These are phyloP conservation scores for Cupressus sempervirens DNA, from an alignment of 75 land plant species.

Conservation along the genomic window DNA sequence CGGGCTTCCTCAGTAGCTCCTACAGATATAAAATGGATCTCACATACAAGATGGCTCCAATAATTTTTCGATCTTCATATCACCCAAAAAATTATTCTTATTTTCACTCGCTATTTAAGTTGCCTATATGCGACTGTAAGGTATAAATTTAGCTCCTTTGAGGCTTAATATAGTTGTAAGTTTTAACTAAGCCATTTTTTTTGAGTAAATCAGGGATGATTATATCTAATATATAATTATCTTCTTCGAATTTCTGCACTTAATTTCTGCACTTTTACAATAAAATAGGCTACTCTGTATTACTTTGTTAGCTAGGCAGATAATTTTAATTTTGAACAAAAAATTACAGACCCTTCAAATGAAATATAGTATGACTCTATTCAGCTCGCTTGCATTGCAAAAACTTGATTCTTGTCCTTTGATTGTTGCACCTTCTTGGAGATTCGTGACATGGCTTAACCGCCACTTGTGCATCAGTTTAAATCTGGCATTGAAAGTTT, in stretches of 20 bases:
- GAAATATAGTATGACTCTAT: background rate
- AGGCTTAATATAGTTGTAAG: background rate
- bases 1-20: background rate
- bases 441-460: too few relatives aligned
- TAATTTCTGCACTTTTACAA: background rate
- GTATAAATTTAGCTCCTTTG: background rate
- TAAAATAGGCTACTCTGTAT: background rate
- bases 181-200: background rate
- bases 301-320: background rate
- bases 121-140: background rate
- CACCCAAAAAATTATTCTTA: background rate
- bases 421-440: too few relatives aligned
- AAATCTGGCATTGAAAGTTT: too few relatives aligned
- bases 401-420: too few relatives aligned
- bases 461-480: too few relatives aligned
- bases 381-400: too few relatives aligned
- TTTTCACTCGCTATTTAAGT: background rate
- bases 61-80: background rate
- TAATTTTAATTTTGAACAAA: background rate
- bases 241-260: background rate
- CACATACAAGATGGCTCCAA: background rate
- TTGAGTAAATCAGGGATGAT: background rate
- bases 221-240: background rate
- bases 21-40: background rate
- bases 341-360: background rate